Evolutionary conservation across 148 eudicot species (phyloP), one percentile per base, ranked within the genome.

Genomic region (Chenopodium album): DNA sequence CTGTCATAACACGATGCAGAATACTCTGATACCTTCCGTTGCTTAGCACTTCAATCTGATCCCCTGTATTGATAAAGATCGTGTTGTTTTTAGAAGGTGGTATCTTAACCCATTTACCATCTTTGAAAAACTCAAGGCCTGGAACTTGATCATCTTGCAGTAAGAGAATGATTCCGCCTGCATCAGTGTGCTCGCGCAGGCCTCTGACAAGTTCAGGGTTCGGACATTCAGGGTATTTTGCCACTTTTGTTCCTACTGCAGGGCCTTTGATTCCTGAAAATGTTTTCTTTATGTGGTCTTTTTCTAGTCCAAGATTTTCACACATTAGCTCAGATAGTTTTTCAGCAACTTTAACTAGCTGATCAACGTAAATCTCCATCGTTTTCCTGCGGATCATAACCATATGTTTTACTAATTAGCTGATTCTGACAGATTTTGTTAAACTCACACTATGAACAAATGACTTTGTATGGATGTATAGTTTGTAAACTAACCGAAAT

Each of bases 131-230:
- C 78, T 94, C 91, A 3, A 94, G 97, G n/a, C 98, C 98, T 3
- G 97, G 90, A 68, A 94, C 91, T 86, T 92, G 88, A 37, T 92
- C 98, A 50, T 94, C 98, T 78, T 94, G 98, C 73, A 94, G 90
- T 77, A 94, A 80, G 44, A 94, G 94, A 65, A 94, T 92, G 77
- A 92, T 91, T 14, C 98, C 98, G 59, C 98, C 97, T 56, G 98
- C 97, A 84, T 94, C 97, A 5, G 97, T 94, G 80, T 94, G 98
- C 74, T 92, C 97, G 32, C 98, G 90, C 0, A 94, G 91, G 31
- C 98, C 98, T 80, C 94, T 86, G 5, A 94, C 83, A 4, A 85
- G 84, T 47, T 92, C 92, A 2, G 98, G 98, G n/a, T 71, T 87
- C 19, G 92, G 91, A 77, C 98, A 94, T 74, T 89, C 76, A 16